These are phyloP conservation scores for Sambucus nigra DNA, from an alignment of 129 eudicot species.

Conservation along the genomic window DNA sequence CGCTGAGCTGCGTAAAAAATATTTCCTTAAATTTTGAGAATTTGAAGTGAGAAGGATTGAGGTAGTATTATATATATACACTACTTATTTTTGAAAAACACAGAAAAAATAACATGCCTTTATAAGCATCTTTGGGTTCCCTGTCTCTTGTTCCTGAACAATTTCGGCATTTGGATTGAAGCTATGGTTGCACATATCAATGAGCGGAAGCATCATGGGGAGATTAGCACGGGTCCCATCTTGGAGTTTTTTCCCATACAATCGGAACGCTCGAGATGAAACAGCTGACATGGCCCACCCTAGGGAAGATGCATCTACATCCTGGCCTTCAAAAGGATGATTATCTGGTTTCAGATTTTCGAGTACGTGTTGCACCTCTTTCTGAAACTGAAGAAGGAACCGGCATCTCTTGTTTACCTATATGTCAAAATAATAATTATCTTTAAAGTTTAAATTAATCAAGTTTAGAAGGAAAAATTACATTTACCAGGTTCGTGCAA, in stretches of 20 bases:
- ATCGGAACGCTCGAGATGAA: conserved; percentile 89
- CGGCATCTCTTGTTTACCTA: conserved; percentile 94
- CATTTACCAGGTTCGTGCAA: neutral
- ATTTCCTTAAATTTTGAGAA: too few species aligned
- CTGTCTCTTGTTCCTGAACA: conserved; percentile 51
- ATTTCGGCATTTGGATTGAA: conserved; percentile 81
- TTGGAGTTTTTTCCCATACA: conserved; percentile 41
- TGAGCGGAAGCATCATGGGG: conserved; percentile 97
- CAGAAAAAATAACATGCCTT: conserved; percentile 33
- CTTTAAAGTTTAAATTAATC: neutral
- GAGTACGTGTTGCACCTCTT: conserved; percentile 44
- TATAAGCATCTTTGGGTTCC: conserved; percentile 45
- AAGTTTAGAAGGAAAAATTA: neutral
- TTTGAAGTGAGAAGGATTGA: too few species aligned
- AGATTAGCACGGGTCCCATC: conserved; percentile 41
- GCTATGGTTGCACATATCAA: conserved; percentile 98
- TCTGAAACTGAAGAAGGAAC: conserved; percentile 91
- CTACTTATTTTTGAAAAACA: neutral
- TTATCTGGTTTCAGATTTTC: conserved; percentile 41
- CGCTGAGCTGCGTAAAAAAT: too few species aligned
- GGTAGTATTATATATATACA: too few species aligned
- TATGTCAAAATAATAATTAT: neutral
- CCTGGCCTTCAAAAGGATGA: conserved; percentile 81
- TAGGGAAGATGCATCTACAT: conserved; percentile 72
- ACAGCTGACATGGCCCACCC: conserved; percentile 99